Evolutionary conservation across 2,329 filamentous ascomycete species (phyloP), one percentile per base, ranked within the genome.

Genomic region (Fusarium bulbicola): DNA sequence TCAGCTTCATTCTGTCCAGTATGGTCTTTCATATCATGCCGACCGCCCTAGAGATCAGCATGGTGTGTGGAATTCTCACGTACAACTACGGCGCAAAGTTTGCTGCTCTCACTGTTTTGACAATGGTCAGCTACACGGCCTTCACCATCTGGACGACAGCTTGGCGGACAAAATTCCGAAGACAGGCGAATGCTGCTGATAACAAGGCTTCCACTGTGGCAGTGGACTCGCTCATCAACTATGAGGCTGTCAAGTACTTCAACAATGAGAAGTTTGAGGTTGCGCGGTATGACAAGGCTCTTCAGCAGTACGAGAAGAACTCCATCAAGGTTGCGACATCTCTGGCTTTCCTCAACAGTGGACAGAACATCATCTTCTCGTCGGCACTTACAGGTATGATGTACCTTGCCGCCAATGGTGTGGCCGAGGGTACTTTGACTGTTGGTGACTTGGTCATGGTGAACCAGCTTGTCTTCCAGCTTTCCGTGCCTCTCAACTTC

Each of bases 11-110:
- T 74, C 86, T 99, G 72, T 97, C 95, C 2, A 98, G 95, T 76
- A 99, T 99, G 95, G 94, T 99, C 36, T 98, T 99, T 78, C 96
- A 99, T 81, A 92, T 99, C 64, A 89, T 98, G 21, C 96, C 96
- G 0, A 99, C 95, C 0, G 93, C 95, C 0, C 84, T 99, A 37
- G 96, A 99, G 80, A 99, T 99, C 70, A 91, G 92, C 66, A 92
- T 99, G 87, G 96, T 99, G 3, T 99, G 96, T 80, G 95, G 95
- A 68, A 98, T 99, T 68, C 84, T 99, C 80, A 98, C 95, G 0
- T 98, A 95, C 83, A 95, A 98, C 82, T 99, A 98, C 80, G 96
- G 96, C 42, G 88, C 90, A 72, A 91, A 95, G 77, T 99, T 98
- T 80, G 96, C 97, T 9, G 92, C 93, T 68, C 95, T 99, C 72